Percentiles rank a stretch among this genome's conserved stretches.
These are phyloP conservation scores for Thamnidium elegans DNA, from an alignment of 192 early-diverging fungal genomes.

Conservation along the genomic window DNA sequence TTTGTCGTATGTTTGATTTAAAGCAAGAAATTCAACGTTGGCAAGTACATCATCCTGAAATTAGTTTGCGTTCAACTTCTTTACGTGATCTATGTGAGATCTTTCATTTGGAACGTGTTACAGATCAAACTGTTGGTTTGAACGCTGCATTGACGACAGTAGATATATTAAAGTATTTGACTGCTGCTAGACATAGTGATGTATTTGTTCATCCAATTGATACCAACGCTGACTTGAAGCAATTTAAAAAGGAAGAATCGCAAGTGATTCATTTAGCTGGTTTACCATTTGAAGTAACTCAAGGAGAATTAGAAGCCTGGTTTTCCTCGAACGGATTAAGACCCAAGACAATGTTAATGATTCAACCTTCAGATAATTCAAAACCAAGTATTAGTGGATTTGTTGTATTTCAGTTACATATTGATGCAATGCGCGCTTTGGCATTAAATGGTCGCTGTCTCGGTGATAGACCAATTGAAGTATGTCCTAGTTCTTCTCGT, in stretches of 20 bases:
- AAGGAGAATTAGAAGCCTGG: conserved; percentile 60
- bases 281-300: conserved; percentile 58
- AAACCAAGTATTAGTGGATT: conserved; percentile 66
- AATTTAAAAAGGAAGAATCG: conserved; percentile 63
- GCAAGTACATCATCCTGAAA: conserved; percentile 59
- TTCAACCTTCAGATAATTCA: conserved; percentile 50
- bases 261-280: conserved; percentile 63
- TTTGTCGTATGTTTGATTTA: conserved; percentile 64
- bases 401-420: conserved; percentile 59
- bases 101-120: conserved; percentile 48
- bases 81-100: conserved; percentile 57
- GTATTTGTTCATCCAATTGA: conserved; percentile 64
- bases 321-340: conserved; percentile 52
- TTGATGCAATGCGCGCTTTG: conserved; percentile 60
- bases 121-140: conserved; percentile 53
- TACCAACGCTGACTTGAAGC: conserved; percentile 55
- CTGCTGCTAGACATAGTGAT: conserved; percentile 47
- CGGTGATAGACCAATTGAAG: conserved; percentile 57
- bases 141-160: conserved; percentile 62
- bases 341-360: conserved; percentile 60
- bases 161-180: conserved; percentile 51
- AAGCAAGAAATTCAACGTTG: conserved; percentile 64
- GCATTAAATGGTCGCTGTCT: conserved; percentile 61
- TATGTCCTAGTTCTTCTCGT: conserved; percentile 57
- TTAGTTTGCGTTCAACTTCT: conserved; percentile 47